These are phyloP conservation scores for Candida ortonii DNA, from an alignment of 805 yeast genomes.

Conservation along the genomic window DNA sequence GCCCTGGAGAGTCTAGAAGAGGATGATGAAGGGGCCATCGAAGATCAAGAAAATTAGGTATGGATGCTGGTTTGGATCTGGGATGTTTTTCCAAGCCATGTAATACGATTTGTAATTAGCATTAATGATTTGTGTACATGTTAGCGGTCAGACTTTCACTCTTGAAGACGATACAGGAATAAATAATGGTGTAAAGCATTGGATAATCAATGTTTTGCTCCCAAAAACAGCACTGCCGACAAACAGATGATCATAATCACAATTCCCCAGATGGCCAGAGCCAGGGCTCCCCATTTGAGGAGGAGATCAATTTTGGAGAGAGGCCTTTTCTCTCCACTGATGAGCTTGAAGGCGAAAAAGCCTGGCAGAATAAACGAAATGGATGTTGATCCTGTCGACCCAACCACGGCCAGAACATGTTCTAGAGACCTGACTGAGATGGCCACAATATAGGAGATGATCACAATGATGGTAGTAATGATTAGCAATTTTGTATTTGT, in stretches of 20 bases:
- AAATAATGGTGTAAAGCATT: slow-evolving; percentile 1
- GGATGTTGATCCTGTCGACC: slow-evolving; percentile 90
- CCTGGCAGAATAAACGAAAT: slow-evolving; percentile 92
- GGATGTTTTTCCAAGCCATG: slow-evolving; percentile 2
- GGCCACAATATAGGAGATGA: slow-evolving; percentile 61
- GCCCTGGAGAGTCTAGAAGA: slow-evolving; percentile 59
- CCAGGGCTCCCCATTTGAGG: slow-evolving; percentile 49
- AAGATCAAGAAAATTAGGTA: slow-evolving; percentile 11
- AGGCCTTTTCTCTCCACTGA: slow-evolving; percentile 42
- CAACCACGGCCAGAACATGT: slow-evolving; percentile 79
- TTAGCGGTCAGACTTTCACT: too few relatives aligned
- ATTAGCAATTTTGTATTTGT: slow-evolving; percentile 31
- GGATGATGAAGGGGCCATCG: slow-evolving; percentile 17
- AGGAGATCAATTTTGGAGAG: slow-evolving; percentile 27
- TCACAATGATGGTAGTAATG: slow-evolving; percentile 45
- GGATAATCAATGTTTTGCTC: slow-evolving; percentile 30
- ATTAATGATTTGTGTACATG: too few relatives aligned
- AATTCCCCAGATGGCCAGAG: slow-evolving; percentile 65
- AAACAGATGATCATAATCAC: slow-evolving; percentile 67
- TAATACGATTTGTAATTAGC: slow-evolving; percentile 12
- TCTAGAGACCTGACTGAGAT: slow-evolving; percentile 70
- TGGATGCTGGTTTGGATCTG: slow-evolving; percentile 1
- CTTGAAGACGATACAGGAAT: not conserved
- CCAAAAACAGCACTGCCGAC: slow-evolving; percentile 34
- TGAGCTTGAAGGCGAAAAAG: slow-evolving; percentile 71